phyloP scores from a whole-genome alignment of 164 flowering plant genomes.

The Echeveria elegans region DNA sequence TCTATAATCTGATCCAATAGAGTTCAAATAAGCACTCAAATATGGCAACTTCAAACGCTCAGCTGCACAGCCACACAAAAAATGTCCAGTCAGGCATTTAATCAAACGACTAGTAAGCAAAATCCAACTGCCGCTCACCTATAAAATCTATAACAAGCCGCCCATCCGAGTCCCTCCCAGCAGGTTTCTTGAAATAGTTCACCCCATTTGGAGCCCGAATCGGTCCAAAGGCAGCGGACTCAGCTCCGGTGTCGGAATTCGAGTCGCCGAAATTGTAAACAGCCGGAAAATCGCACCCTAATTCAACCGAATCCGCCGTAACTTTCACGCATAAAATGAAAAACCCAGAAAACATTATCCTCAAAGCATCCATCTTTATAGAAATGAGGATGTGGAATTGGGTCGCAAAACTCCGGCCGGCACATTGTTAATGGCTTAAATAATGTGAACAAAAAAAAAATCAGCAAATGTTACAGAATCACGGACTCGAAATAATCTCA shows the following conservation, averaged over 20 bases:
- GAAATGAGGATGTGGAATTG: neutral
- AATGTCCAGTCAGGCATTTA: neutral
- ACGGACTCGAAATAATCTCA: neutral
- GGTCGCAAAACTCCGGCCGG: neutral
- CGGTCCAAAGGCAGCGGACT: constrained; percentile 17
- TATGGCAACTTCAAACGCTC: constrained; percentile 13
- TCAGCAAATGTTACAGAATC: neutral
- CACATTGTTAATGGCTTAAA: neutral
- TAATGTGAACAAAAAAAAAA: too few relatives aligned
- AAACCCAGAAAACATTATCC: neutral
- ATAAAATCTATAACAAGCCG: constrained; percentile 32
- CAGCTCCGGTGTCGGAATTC: constrained; percentile 36
- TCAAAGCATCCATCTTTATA: neutral
- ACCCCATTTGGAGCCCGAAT: constrained; percentile 21
- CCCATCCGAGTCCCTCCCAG: constrained; percentile 32
- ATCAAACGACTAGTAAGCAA: neutral
- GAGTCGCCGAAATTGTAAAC: constrained; percentile 43
- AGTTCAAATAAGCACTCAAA: constrained; percentile 14
- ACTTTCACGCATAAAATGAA: neutral
- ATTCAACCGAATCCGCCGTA: neutral
- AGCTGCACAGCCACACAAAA: constrained; percentile 8
- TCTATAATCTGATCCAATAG: constrained; percentile 11
- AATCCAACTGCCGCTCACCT: constrained; percentile 15
- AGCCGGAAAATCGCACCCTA: constrained; percentile 25
- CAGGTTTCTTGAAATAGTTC: constrained; percentile 20